Conservation (phyloP, 2,329 filamentous ascomycete species). For the Xylaria multiplex region DNA sequence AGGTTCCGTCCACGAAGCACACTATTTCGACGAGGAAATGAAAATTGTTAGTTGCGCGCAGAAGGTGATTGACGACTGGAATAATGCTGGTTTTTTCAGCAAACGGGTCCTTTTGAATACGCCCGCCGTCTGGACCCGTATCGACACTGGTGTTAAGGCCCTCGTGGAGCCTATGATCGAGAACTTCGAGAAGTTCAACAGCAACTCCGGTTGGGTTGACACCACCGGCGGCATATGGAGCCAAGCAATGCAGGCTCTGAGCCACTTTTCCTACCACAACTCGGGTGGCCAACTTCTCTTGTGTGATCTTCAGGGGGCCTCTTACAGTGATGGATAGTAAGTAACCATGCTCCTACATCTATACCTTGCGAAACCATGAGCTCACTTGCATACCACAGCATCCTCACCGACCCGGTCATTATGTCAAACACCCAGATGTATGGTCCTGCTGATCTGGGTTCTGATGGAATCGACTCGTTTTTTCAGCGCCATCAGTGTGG, state of each 20-base stretch:
- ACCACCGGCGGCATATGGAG: conserved; percentile 45
- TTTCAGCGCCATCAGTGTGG: conserved; percentile 53
- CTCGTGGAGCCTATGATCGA: conserved; percentile 54
- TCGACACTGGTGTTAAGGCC: conserved; percentile 36
- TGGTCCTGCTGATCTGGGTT: conserved; percentile 54
- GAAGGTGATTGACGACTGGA: conserved; percentile 52
- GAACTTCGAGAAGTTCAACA: conserved; percentile 58
- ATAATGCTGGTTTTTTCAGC: conserved; percentile 46
- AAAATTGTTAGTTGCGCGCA: conserved; percentile 51
- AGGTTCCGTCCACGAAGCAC: conserved; percentile 47
- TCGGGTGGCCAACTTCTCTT: conserved; percentile 52
- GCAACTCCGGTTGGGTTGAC: conserved; percentile 54
- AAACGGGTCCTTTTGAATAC: conserved; percentile 52
- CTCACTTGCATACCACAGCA: conserved; percentile 31
- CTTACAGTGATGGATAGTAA: conserved; percentile 48
- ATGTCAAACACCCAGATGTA: conserved; percentile 52
- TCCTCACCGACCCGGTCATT: conserved; percentile 56
- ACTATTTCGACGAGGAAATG: conserved; percentile 53
- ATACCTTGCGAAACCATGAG: background rate
- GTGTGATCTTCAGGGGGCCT: conserved; percentile 56
- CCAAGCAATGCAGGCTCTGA: conserved; percentile 55
- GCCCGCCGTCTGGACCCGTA: conserved; percentile 49
- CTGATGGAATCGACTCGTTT: conserved; percentile 53
- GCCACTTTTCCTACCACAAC: conserved; percentile 56
- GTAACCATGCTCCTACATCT: background rate